Evolutionary conservation across 805 yeast genomes (phyloP).

Genomic region (Lipomyces kockii): DNA sequence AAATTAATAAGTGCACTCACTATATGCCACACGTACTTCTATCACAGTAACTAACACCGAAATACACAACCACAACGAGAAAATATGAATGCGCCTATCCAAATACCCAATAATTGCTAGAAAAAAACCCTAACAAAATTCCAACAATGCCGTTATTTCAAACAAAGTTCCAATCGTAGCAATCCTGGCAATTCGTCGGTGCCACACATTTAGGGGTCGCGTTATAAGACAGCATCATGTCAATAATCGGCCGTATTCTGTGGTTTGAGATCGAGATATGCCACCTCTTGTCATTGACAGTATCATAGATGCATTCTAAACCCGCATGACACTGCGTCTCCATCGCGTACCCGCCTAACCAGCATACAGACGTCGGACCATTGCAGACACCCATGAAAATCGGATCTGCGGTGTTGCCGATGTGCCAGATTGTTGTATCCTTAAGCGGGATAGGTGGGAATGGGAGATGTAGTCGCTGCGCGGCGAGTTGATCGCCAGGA

Average conservation of each 20-base stretch:
- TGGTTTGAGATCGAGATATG: constrained; percentile 86
- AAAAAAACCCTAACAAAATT: neutral
- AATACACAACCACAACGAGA: neutral
- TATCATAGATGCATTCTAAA: constrained; percentile 82
- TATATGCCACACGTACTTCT: neutral
- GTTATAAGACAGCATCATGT: constrained; percentile 71
- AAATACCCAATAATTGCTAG: neutral
- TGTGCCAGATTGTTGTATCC: constrained; percentile 87
- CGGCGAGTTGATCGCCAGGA: constrained; percentile 87
- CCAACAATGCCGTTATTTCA: neutral
- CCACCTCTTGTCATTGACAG: constrained; percentile 81
- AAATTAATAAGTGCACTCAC: neutral
- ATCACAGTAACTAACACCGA: neutral
- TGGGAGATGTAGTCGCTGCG: constrained; percentile 85
- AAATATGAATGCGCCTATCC: constrained; percentile 7
- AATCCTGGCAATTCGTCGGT: constrained; percentile 31
- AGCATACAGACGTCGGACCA: constrained; percentile 89
- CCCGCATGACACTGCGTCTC: constrained; percentile 96
- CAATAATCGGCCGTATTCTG: constrained; percentile 86
- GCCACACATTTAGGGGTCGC: constrained; percentile 68
- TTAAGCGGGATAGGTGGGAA: constrained; percentile 75
- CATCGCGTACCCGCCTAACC: constrained; percentile 96
- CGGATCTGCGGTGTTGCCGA: constrained; percentile 98
- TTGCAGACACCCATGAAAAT: constrained; percentile 96
- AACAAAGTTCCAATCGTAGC: constrained; percentile 36